These are phyloP conservation scores for Porcisia hertigi DNA, from an alignment of 208 protist genomes.

Conservation along the genomic window DNA sequence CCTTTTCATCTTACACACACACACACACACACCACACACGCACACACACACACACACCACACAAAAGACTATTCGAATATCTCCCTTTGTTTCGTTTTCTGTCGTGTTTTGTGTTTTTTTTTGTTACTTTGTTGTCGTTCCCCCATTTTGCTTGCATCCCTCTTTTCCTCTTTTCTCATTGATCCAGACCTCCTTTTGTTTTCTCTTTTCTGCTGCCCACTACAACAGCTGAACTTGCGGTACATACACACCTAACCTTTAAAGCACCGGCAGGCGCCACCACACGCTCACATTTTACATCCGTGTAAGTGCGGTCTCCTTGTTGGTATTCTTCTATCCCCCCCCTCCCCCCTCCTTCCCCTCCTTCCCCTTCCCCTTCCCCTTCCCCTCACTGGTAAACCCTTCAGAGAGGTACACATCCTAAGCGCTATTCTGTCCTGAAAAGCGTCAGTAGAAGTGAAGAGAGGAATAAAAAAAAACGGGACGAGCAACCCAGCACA, in stretches of 20 bases:
- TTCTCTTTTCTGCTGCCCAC: neutral
- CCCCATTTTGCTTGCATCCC: neutral
- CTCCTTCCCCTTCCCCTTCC: neutral
- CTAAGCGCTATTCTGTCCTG: neutral
- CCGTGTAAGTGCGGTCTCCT: neutral
- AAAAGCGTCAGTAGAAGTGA: neutral
- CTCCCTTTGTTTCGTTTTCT: neutral
- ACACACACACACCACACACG: neutral
- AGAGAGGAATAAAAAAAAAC: no score
- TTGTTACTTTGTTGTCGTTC: neutral
- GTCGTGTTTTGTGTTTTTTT: neutral
- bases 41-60: neutral
- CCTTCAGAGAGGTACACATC: neutral
- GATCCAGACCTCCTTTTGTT: conserved; percentile 5
- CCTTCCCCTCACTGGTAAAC: neutral
- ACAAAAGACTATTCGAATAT: neutral
- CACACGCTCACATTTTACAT: conserved; percentile 3
- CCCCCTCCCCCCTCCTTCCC: conserved; percentile 3
- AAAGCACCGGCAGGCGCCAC: neutral
- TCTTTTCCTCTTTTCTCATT: neutral
- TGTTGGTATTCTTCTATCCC: neutral
- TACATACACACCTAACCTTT: neutral
- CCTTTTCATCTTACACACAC: neutral
- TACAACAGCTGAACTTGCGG: neutral
- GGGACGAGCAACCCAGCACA: conserved; percentile 10